Conservation (phyloP, 129 eudicot genomes). For the Apium graveolens region DNA sequence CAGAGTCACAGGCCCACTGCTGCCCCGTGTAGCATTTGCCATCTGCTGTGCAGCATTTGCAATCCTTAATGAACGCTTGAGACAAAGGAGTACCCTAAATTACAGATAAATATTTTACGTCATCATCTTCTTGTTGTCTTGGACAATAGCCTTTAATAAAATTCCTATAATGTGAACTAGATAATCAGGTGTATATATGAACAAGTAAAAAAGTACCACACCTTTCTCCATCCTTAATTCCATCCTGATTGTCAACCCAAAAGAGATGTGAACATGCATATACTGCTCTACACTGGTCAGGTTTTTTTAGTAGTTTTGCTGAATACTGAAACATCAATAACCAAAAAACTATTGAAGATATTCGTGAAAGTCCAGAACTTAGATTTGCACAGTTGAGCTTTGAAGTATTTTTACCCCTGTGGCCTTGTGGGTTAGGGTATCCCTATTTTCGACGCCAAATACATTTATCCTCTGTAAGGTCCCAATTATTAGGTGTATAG, state of each 20-base stretch:
- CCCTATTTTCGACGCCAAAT: constrained; percentile 92
- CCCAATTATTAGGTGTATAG: constrained; percentile 92
- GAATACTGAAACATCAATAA: constrained; percentile 60
- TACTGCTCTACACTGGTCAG: constrained; percentile 98
- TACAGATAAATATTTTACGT: background rate
- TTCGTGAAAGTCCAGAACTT: background rate
- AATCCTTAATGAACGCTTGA: constrained; percentile 88
- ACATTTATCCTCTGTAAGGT: constrained; percentile 89
- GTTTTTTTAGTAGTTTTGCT: constrained; percentile 91
- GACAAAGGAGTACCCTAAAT: constrained; percentile 87
- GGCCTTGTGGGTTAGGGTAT: constrained; percentile 94
- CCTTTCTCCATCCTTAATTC: constrained; percentile 98
- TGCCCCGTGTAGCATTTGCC: constrained; percentile 98
- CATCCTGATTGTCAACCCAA: constrained; percentile 97
- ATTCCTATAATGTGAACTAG: background rate
- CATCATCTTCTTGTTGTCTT: background rate
- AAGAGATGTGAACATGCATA: constrained; percentile 97
- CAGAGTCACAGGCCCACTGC: constrained; percentile 91
- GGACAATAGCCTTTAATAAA: background rate
- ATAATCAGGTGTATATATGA: background rate
- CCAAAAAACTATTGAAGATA: background rate
- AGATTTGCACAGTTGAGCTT: background rate
- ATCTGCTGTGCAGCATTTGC: constrained; percentile 99
- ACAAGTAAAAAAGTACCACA: constrained; percentile 9
- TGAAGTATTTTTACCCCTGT: constrained; percentile 69